Evolutionary conservation across 805 yeast species (phyloP).

Genomic region (Scheffersomyces amazonensis): DNA sequence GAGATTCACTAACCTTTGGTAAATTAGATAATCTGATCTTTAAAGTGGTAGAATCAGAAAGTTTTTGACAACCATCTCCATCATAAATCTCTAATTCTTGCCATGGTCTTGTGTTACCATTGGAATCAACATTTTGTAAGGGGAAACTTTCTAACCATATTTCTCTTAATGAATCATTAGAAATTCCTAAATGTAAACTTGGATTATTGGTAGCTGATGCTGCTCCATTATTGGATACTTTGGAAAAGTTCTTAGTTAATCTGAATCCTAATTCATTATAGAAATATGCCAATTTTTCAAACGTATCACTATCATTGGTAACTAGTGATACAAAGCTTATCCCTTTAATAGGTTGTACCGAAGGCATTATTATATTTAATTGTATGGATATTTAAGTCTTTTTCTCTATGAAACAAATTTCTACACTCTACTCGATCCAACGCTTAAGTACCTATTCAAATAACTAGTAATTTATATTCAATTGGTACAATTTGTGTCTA

Average conservation of each 20-base stretch:
- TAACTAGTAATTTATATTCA: too few species aligned
- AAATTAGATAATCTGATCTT: slow-evolving; percentile 32
- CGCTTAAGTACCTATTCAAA: too few species aligned
- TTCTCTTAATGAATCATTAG: slow-evolving; percentile 65
- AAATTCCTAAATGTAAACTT: slow-evolving; percentile 47
- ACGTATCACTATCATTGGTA: slow-evolving; percentile 47
- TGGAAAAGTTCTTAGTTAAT: slow-evolving; percentile 57
- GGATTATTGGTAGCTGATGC: slow-evolving; percentile 24
- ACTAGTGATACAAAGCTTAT: slow-evolving; percentile 62
- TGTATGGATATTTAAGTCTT: neutral
- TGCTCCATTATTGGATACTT: slow-evolving; percentile 40
- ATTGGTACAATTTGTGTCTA: too few species aligned
- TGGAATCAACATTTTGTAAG: slow-evolving; percentile 31
- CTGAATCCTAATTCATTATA: slow-evolving; percentile 62
- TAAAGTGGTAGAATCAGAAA: slow-evolving; percentile 27
- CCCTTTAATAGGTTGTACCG: slow-evolving; percentile 16
- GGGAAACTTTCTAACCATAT: slow-evolving; percentile 74
- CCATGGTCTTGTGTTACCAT: slow-evolving; percentile 37
- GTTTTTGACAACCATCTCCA: slow-evolving; percentile 31
- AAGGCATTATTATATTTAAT: slow-evolving; percentile 1
- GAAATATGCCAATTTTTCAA: slow-evolving; percentile 49
- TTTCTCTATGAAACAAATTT: too few species aligned
- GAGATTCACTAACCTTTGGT: neutral
- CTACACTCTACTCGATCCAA: too few species aligned
- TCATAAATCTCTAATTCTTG: slow-evolving; percentile 37